Percentiles rank a stretch among this genome's conserved stretches.
Evolutionary conservation across 805 yeast genomes (phyloP).

Genomic region (Myxozyma lipomycoides): DNA sequence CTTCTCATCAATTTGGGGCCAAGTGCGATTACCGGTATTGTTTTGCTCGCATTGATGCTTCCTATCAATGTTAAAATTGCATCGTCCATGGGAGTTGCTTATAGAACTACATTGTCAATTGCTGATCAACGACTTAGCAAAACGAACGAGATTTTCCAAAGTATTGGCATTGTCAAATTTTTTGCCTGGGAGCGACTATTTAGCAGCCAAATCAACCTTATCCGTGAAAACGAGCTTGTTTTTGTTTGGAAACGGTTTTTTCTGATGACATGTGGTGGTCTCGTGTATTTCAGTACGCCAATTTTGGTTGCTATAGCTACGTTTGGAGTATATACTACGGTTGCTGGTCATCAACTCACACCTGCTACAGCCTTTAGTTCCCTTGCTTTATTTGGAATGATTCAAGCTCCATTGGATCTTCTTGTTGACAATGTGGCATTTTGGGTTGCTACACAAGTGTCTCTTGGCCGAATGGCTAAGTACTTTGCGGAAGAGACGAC

Average conservation of each 20-base stretch:
- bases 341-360: constrained; percentile 63
- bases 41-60: constrained; percentile 32
- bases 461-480: constrained; percentile 74
- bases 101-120: constrained; percentile 63
- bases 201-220: constrained; percentile 57
- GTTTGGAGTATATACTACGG: constrained; percentile 67
- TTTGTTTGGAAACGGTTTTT: constrained; percentile 54
- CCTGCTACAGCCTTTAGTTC: constrained; percentile 88
- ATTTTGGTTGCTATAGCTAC: constrained; percentile 67
- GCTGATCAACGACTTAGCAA: constrained; percentile 90
- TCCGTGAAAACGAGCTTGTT: constrained; percentile 69
- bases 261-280: constrained; percentile 57
- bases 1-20: constrained; percentile 8
- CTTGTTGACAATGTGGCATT: constrained; percentile 75
- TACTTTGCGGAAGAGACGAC: constrained; percentile 77
- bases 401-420: constrained; percentile 77
- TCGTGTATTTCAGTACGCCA: constrained; percentile 64
- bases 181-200: constrained; percentile 93
- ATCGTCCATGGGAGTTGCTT: constrained; percentile 55
- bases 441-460: constrained; percentile 78
- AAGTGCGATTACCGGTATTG: constrained; percentile 14
- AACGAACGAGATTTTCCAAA: constrained; percentile 85
- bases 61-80: constrained; percentile 74
- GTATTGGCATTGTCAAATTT: constrained; percentile 87
- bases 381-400: constrained; percentile 67